A percentile compares a stretch with the other conserved stretches of the same genome.
These are phyloP conservation scores for Micractinium sp. DNA, from an alignment of 139 green algal species.

Conservation along the genomic window DNA sequence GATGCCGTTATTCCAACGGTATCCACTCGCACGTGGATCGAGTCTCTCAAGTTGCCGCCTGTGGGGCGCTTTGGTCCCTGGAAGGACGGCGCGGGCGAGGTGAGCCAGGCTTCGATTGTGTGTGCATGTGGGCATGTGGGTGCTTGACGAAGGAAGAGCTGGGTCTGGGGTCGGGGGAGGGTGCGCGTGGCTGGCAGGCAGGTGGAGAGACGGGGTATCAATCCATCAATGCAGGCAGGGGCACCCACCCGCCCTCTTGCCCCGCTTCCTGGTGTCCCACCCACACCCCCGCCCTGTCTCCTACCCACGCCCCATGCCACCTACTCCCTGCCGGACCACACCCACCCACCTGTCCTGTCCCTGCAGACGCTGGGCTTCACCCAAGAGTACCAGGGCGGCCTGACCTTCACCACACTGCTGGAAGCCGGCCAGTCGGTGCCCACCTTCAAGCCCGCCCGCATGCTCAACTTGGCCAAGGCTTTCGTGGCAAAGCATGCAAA, in stretches of 20 bases:
- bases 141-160: no score
- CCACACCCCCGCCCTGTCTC: background rate
- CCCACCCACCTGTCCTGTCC: background rate
- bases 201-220: no score
- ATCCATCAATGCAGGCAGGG: no score
- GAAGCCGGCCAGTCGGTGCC: background rate
- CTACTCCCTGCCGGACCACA: background rate
- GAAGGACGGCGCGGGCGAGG: background rate
- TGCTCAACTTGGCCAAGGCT: background rate
- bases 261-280: no score
- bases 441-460: background rate
- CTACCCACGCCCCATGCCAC: no score
- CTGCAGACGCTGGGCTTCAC: background rate
- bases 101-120: background rate
- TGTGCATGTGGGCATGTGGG: background rate
- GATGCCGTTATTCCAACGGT: background rate
- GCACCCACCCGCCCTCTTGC: no score
- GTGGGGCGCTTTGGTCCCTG: background rate
- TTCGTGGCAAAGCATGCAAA: background rate
- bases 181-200: background rate
- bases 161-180: background rate
- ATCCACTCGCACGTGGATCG: background rate
- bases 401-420: slow-evolving; percentile 4
- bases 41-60: background rate
- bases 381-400: slow-evolving; percentile 7